Evolutionary conservation across 2,329 filamentous ascomycete genomes (phyloP).

Genomic region (Penicillium sp.): DNA sequence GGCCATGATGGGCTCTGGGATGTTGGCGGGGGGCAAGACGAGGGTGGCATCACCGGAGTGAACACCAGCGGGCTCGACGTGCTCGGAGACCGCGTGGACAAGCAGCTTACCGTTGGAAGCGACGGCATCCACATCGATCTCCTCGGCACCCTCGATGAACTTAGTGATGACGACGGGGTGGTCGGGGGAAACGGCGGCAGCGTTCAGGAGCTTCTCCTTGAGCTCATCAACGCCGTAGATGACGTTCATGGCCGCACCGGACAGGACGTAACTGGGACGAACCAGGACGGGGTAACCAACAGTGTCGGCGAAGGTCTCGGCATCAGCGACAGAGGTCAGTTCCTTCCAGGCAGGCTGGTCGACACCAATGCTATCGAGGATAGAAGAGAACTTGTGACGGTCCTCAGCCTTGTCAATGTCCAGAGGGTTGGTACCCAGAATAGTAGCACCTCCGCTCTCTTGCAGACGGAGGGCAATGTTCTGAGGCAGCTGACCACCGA

Average conservation of each 20-base stretch:
- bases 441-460: conserved; percentile 82
- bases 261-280: conserved; percentile 91
- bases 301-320: conserved; percentile 78
- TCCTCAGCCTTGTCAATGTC: conserved; percentile 99
- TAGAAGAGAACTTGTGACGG: conserved; percentile 96
- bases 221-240: conserved; percentile 85
- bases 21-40: conserved; percentile 79
- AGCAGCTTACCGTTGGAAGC: conserved; percentile 82
- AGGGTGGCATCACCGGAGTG: conserved; percentile 97
- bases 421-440: conserved; percentile 87
- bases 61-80: conserved; percentile 95
- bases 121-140: conserved; percentile 95
- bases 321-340: conserved; percentile 82
- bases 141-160: conserved; percentile 94
- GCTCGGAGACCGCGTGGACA: conserved; percentile 89
- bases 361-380: conserved; percentile 92
- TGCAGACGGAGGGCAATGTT: conserved; percentile 95
- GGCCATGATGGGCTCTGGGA: conserved; percentile 74
- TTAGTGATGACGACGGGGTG: conserved; percentile 98
- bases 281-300: conserved; percentile 95
- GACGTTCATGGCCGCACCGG: conserved; percentile 97
- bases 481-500: conserved; percentile 93
- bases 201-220: conserved; percentile 90
- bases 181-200: conserved; percentile 86
- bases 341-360: conserved; percentile 99